These are phyloP conservation scores for Sutorius australiensis DNA, from an alignment of 768 basidiomycete species.

Conservation along the genomic window DNA sequence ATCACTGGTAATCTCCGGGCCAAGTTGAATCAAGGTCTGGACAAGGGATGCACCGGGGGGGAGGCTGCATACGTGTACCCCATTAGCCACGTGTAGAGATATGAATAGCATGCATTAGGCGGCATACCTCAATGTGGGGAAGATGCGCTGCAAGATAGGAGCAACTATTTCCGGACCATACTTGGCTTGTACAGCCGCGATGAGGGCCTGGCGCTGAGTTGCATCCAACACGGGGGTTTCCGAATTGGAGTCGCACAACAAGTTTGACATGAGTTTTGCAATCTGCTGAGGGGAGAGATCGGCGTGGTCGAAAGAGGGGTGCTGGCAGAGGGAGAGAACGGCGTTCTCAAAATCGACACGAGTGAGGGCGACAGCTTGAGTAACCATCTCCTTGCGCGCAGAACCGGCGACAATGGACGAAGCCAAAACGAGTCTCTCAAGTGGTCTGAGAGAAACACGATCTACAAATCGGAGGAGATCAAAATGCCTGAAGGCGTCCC, in stretches of 20 bases:
- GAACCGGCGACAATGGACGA: constrained; percentile 68
- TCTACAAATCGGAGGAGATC: constrained; percentile 81
- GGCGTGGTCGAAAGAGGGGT: constrained; percentile 77
- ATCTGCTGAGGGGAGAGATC: constrained; percentile 73
- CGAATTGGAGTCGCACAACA: constrained; percentile 65
- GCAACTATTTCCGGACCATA: constrained; percentile 73
- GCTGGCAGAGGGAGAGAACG: constrained; percentile 68
- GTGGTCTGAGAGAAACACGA: constrained; percentile 72
- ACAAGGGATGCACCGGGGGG: constrained; percentile 65
- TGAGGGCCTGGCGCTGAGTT: constrained; percentile 69
- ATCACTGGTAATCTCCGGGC: constrained; percentile 75
- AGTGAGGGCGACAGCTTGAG: constrained; percentile 62
- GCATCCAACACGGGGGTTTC: constrained; percentile 72
- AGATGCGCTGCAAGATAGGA: constrained; percentile 70
- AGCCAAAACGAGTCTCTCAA: constrained; percentile 75
- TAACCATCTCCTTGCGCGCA: constrained; percentile 53
- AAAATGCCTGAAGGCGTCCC: constrained; percentile 77
- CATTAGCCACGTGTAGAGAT: constrained; percentile 12
- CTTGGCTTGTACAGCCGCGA: constrained; percentile 72
- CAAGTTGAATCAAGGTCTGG: constrained; percentile 72
- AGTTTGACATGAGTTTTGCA: constrained; percentile 74
- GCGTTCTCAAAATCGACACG: constrained; percentile 80
- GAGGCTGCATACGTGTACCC: constrained; percentile 43
- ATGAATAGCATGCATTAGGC: constrained; percentile 8
- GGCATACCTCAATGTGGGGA: constrained; percentile 69